Conservation (phyloP, 2,329 filamentous ascomycete species). For the Pseudogymnoascus sp. region DNA sequence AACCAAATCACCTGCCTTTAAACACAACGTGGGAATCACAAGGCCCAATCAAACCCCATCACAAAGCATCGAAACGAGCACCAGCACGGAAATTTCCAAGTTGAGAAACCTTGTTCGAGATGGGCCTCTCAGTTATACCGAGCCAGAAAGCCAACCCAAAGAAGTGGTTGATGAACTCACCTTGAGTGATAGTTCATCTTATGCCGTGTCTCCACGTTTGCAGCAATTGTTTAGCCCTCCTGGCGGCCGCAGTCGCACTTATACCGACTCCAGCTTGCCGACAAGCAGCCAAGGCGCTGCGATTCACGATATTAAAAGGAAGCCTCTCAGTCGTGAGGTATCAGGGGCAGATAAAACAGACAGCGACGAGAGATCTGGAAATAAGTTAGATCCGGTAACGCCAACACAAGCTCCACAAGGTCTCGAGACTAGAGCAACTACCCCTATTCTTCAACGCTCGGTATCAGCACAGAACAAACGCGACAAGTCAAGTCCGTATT, state of each 20-base stretch:
- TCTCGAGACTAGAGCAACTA: neutral
- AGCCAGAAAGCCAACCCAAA: neutral
- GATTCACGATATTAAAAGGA: neutral
- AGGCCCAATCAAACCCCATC: neutral
- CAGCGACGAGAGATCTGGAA: neutral
- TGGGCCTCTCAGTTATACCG: neutral
- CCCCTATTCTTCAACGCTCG: neutral
- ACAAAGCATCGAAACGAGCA: neutral
- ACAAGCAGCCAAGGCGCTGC: neutral
- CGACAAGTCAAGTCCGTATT: conserved; percentile 4
- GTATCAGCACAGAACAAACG: conserved; percentile 3
- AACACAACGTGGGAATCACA: neutral
- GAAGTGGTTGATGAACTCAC: neutral
- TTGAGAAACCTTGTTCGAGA: neutral
- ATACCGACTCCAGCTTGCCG: neutral
- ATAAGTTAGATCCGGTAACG: neutral
- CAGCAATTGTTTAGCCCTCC: neutral
- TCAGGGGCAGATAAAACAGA: neutral
- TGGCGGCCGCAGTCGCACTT: neutral
- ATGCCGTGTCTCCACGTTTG: neutral
- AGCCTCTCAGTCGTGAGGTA: neutral
- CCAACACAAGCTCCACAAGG: neutral
- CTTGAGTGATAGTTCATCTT: neutral
- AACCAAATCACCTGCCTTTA: neutral
- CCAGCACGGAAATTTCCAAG: neutral